These are phyloP conservation scores for Novymonas esmeraldas DNA, from an alignment of 208 protist genomes.

Conservation along the genomic window DNA sequence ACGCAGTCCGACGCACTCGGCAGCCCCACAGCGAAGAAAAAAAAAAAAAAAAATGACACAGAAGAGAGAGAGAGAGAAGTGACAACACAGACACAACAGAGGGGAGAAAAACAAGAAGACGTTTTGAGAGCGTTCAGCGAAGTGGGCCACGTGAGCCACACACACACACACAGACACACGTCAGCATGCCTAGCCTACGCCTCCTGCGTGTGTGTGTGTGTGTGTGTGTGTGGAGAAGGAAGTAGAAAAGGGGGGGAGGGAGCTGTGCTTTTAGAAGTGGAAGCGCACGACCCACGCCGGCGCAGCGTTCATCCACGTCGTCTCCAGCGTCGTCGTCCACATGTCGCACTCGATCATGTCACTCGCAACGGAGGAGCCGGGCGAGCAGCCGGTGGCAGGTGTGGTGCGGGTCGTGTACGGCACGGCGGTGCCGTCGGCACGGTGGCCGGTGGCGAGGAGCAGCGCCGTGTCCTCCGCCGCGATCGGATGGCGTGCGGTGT, in stretches of 20 bases:
- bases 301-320: constrained; percentile 73
- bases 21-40: background rate
- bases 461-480: constrained; percentile 20
- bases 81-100: background rate
- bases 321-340: constrained; percentile 40
- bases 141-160: no score
- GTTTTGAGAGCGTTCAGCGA: no score
- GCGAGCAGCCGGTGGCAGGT: constrained; percentile 1
- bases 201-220: no score
- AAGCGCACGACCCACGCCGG: constrained; percentile 71
- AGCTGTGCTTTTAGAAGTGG: constrained; percentile 29
- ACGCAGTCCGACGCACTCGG: no score
- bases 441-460: constrained; percentile 24
- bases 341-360: constrained; percentile 27
- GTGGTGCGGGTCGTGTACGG: constrained; percentile 16
- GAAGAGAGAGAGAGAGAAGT: constrained; percentile 2
- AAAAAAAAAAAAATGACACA: constrained; percentile 14
- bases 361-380: background rate
- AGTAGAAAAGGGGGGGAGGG: background rate
- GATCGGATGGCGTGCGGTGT: constrained; percentile 18
- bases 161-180: background rate
- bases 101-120: constrained; percentile 3
- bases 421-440: constrained; percentile 17
- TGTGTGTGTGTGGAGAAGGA: constrained; percentile 13
- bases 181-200: no score